A percentile compares a stretch with the other conserved stretches of the same genome.
phyloP scores from a whole-genome alignment of 2,329 filamentous ascomycete genomes.

The Penicillium sp. region DNA sequence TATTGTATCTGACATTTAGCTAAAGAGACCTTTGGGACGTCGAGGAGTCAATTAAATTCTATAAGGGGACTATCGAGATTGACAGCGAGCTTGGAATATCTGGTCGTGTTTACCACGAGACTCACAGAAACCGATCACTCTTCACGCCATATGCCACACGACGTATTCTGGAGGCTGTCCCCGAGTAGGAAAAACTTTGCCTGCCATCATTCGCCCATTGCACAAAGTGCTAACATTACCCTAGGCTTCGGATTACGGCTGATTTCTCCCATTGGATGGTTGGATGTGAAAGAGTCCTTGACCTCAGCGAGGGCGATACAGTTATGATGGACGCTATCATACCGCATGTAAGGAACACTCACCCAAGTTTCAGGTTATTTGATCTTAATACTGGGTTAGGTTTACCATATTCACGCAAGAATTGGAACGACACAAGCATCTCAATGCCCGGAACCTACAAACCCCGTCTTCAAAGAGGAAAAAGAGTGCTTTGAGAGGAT shows the following conservation, averaged over 20 bases:
- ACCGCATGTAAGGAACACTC: neutral
- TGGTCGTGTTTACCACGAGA: neutral
- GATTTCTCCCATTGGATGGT: neutral
- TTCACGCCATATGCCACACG: neutral
- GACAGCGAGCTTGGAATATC: neutral
- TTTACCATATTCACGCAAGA: neutral
- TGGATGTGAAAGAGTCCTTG: neutral
- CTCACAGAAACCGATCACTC: neutral
- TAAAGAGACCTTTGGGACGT: neutral
- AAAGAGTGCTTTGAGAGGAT: neutral
- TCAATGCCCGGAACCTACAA: neutral
- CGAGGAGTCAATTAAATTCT: neutral
- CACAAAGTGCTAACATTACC: neutral
- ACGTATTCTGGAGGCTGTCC: neutral
- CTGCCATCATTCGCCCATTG: neutral
- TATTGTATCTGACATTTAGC: neutral
- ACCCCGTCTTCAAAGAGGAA: neutral
- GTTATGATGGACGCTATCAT: neutral
- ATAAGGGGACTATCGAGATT: neutral
- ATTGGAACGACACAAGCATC: neutral
- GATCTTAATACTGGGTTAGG: neutral
- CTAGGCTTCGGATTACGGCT: neutral
- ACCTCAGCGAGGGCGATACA: neutral
- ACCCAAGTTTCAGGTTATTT: neutral
- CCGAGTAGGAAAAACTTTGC: neutral